Evolutionary conservation across 495 filamentous ascomycete species (phyloP).

Genomic region (Penicillium simplicissimum): DNA sequence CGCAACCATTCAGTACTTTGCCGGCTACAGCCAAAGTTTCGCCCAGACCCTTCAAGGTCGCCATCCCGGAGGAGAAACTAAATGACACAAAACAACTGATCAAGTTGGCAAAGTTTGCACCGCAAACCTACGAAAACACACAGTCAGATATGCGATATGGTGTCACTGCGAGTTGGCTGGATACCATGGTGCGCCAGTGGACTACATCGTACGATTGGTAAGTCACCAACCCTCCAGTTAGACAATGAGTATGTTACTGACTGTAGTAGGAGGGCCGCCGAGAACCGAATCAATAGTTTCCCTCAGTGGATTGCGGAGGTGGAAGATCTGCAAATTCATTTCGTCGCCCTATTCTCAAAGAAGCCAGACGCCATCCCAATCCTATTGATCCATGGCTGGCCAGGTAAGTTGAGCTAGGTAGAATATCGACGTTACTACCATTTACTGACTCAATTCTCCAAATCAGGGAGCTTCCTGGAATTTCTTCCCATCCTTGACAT

Average conservation of each 20-base stretch:
- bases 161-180: slow-evolving; percentile 57
- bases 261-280: slow-evolving; percentile 46
- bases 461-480: slow-evolving; percentile 56
- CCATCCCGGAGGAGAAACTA: slow-evolving; percentile 47
- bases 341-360: slow-evolving; percentile 61
- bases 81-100: slow-evolving; percentile 52
- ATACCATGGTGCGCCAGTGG: slow-evolving; percentile 55
- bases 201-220: slow-evolving; percentile 48
- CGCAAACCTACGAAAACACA: slow-evolving; percentile 50
- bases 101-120: slow-evolving; percentile 52
- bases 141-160: slow-evolving; percentile 52
- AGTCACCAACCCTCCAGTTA: background rate
- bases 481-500: slow-evolving; percentile 51
- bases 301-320: slow-evolving; percentile 60
- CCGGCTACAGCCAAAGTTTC: slow-evolving; percentile 28
- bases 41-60: slow-evolving; percentile 41
- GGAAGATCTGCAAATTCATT: slow-evolving; percentile 57
- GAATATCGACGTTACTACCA: too few species aligned
- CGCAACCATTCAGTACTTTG: slow-evolving; percentile 32
- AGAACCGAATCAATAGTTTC: slow-evolving; percentile 61
- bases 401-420: slow-evolving; percentile 37
- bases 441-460: background rate
- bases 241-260: background rate
- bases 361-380: slow-evolving; percentile 61
- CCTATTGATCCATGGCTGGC: slow-evolving; percentile 63